Base-by-base conservation (phyloP, 2,329 filamentous ascomycete species). In the Fusarium nygamai region DNA sequence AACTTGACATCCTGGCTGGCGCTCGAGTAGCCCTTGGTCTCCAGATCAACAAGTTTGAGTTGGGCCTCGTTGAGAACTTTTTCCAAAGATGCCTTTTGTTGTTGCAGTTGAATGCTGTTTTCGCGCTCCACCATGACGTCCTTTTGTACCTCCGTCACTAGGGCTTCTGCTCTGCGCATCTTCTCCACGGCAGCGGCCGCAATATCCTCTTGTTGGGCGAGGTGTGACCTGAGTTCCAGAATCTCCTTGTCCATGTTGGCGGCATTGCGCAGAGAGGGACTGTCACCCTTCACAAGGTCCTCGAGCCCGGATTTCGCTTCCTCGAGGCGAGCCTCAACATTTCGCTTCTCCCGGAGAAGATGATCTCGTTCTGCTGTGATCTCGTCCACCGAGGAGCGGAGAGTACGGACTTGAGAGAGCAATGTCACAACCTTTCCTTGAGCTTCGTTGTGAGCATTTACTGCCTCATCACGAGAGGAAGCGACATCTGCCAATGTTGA, bases 21-120 rank as follows among this genome's bases (percentile, higher is more conserved):
- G 74, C 92, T 97, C 27, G 95, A 96, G 84, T 97, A 98, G 61
- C 95, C 95, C 86, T 98, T 98, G 48, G 96, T 98, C 85, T 99
- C 96, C 14, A 98, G 88, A 81, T 98, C 96, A 60, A 99, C 92
- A 64, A 97, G 90, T 80, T 92, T 92, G 61, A 98, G 89, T 83
- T 98, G 96, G 33, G 96, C 88, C 82, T 99, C 96, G 82, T 95
- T 98, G 58, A 97, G 87, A 62, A 90, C 91, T 86, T 98, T 98
- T 85, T 98, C 96, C 47, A 99, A 86, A 2, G 89, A 89, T 7
- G 93, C 94, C 85, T 98, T 98, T 76, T 98, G 94, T 81, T 95
- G 95, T 82, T 96, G 94, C 63, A 98, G 87, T 76, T 93, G 90
- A 10, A 92, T 91, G 77, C 92, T 95, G 39, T 89, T 89, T 80